phyloP scores from a whole-genome alignment of 306 rosid genomes.

The Pterocarpus santalinus region DNA sequence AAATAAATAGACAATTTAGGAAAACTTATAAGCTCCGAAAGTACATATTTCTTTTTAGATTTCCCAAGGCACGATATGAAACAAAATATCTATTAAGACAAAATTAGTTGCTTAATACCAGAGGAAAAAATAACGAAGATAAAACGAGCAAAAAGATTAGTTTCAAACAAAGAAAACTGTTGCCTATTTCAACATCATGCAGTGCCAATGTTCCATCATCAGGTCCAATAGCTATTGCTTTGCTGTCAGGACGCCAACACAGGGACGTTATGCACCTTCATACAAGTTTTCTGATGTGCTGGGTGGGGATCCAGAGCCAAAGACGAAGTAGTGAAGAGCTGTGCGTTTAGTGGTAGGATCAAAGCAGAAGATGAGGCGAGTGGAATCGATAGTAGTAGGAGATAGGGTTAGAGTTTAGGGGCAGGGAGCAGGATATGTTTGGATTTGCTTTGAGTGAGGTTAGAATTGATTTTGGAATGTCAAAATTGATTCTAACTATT shows the following conservation, averaged over 20 bases:
- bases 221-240: slow-evolving; percentile 87
- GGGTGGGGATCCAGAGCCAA: too few species aligned
- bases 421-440: too few species aligned
- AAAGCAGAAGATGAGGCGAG: too few species aligned
- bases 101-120: background rate
- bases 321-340: too few species aligned
- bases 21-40: slow-evolving; percentile 18
- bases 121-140: background rate
- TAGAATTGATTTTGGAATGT: too few species aligned
- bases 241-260: slow-evolving; percentile 98
- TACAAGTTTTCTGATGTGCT: too few species aligned
- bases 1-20: slow-evolving; percentile 26
- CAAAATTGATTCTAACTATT: too few species aligned
- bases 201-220: slow-evolving; percentile 89
- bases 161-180: slow-evolving; percentile 17
- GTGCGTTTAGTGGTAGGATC: too few species aligned
- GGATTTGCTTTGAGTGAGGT: too few species aligned
- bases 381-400: too few species aligned
- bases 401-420: too few species aligned
- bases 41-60: slow-evolving; percentile 4
- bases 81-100: slow-evolving; percentile 12
- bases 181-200: slow-evolving; percentile 91
- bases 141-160: background rate
- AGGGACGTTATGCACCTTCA: slow-evolving; percentile 71
- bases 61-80: background rate